These are phyloP conservation scores for Zanthoxylum bungeanum DNA, from an alignment of 345 rosid species.

Conservation along the genomic window DNA sequence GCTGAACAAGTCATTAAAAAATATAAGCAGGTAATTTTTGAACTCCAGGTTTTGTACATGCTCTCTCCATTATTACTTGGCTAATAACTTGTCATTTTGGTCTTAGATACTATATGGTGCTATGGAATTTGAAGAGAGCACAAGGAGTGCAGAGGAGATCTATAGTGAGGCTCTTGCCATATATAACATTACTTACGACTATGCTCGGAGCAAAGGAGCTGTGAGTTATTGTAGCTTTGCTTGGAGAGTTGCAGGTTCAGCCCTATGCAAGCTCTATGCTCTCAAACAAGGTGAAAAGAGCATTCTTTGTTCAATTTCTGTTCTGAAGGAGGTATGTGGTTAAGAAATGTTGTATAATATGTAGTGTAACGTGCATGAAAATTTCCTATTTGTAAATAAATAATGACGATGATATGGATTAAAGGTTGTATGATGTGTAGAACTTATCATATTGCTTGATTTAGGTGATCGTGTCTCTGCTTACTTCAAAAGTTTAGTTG, in stretches of 20 bases:
- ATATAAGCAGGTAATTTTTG: slow-evolving; percentile 53
- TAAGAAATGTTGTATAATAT: slow-evolving; percentile 5
- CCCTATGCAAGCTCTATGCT: slow-evolving; percentile 39
- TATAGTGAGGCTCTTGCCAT: slow-evolving; percentile 50
- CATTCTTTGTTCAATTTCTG: slow-evolving; percentile 28
- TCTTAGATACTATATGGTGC: slow-evolving; percentile 52
- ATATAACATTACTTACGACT: slow-evolving; percentile 40
- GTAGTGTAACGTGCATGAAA: not conserved
- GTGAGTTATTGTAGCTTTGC: slow-evolving; percentile 41
- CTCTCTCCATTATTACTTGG: not conserved
- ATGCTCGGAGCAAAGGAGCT: slow-evolving; percentile 20
- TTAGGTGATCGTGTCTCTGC: no score
- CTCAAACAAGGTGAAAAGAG: slow-evolving; percentile 16
- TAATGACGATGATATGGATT: no score
- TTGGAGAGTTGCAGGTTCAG: slow-evolving; percentile 75
- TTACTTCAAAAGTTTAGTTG: no score
- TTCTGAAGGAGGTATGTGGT: slow-evolving; percentile 39
- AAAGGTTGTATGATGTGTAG: no score
- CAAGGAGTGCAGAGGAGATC: slow-evolving; percentile 41
- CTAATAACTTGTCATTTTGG: not conserved
- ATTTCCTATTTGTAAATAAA: no score
- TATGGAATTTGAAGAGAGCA: slow-evolving; percentile 39
- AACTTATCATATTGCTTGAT: no score
- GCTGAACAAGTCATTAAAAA: slow-evolving; percentile 30
- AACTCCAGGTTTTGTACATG: not conserved